phyloP scores from a whole-genome alignment of 331 rosid species.

The Rhamnella rubrinervis region DNA sequence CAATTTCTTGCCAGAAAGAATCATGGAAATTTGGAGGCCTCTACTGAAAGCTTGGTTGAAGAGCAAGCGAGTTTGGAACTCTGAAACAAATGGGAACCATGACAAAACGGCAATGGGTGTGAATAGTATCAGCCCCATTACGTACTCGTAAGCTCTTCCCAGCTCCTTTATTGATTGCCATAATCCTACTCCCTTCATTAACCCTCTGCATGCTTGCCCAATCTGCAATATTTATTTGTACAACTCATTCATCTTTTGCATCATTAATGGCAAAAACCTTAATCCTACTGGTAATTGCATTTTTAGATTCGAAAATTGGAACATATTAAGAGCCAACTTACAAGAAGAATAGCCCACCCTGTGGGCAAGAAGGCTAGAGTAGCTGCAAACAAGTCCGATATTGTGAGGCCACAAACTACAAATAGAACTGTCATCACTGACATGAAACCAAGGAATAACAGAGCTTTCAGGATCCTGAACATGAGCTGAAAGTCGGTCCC shows the following conservation, averaged over 20 bases:
- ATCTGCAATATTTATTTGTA: slow-evolving; percentile 37
- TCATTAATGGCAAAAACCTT: too few relatives aligned
- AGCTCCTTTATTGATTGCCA: slow-evolving; percentile 89
- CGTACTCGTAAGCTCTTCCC: slow-evolving; percentile 79
- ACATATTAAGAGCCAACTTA: slow-evolving; percentile 26
- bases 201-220: slow-evolving; percentile 73
- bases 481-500: slow-evolving; percentile 91
- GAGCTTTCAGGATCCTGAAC: slow-evolving; percentile 91
- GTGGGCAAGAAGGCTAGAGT: slow-evolving; percentile 90
- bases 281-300: too few relatives aligned
- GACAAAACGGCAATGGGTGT: slow-evolving; percentile 79
- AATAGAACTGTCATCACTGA: slow-evolving; percentile 85
- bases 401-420: slow-evolving; percentile 75
- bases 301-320: not conserved
- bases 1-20: slow-evolving; percentile 66
- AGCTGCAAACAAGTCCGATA: slow-evolving; percentile 86
- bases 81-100: slow-evolving; percentile 92
- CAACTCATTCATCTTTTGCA: not conserved
- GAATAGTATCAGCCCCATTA: slow-evolving; percentile 82
- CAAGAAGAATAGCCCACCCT: slow-evolving; percentile 92
- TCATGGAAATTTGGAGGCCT: slow-evolving; percentile 95
- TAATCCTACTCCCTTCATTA: slow-evolving; percentile 49
- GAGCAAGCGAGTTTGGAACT: slow-evolving; percentile 88
- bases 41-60: slow-evolving; percentile 97
- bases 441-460: slow-evolving; percentile 86